These are phyloP conservation scores for Diaporthe caulivora DNA, from an alignment of 2,329 filamentous ascomycete genomes.

Conservation along the genomic window DNA sequence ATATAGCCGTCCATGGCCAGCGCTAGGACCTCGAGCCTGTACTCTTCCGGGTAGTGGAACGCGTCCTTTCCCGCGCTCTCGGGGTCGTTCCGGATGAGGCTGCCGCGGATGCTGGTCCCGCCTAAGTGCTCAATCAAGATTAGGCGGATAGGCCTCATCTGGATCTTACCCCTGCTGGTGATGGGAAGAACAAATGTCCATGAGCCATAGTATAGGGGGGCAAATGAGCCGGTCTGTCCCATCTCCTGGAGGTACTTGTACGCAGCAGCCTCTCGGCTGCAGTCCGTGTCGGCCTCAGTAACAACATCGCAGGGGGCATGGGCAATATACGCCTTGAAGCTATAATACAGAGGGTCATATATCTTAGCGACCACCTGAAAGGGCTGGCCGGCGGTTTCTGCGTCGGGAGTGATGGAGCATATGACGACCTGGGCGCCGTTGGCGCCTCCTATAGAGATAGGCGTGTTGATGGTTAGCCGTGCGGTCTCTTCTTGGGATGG, in stretches of 20 bases:
- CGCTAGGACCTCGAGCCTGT: constrained; percentile 6
- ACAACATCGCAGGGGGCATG: not conserved
- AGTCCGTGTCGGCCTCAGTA: not conserved
- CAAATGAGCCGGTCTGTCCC: not conserved
- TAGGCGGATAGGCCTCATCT: not conserved
- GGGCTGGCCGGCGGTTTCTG: not conserved
- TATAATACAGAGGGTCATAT: constrained; percentile 4
- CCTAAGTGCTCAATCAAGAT: not conserved
- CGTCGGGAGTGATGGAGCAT: not conserved
- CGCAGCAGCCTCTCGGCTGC: constrained; percentile 3
- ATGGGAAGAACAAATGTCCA: not conserved
- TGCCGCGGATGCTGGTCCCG: not conserved
- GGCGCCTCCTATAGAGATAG: not conserved
- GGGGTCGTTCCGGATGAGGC: not conserved
- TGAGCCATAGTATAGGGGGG: not conserved
- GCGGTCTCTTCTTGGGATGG: not conserved
- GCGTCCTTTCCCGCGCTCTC: not conserved
- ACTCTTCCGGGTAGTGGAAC: not conserved
- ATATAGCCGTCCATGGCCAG: constrained; percentile 20
- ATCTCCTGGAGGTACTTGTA: not conserved
- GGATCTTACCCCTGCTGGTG: not conserved
- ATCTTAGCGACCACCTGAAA: constrained; percentile 4
- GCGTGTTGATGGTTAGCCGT: not conserved
- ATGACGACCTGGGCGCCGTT: not conserved
- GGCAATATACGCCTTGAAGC: not conserved